phyloP scores from a whole-genome alignment of 805 yeast genomes.

The Candida endomychidarum region DNA sequence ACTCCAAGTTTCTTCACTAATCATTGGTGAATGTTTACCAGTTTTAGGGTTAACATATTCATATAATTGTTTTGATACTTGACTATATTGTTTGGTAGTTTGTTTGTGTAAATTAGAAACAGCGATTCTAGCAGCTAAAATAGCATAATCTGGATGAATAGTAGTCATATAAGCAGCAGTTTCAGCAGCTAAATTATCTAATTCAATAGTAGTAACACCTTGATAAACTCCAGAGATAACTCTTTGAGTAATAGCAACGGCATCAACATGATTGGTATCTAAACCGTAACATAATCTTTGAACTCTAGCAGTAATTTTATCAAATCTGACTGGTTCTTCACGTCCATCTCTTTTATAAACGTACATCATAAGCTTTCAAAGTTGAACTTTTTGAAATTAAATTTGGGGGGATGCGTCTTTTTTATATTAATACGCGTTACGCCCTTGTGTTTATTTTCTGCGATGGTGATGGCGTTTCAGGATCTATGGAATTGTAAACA shows the following conservation, averaged over 20 bases:
- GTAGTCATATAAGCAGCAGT: constrained; percentile 98
- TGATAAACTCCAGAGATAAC: constrained; percentile 95
- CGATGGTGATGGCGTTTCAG: constrained; percentile 2
- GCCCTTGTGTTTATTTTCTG: constrained; percentile 6
- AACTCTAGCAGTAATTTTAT: constrained; percentile 90
- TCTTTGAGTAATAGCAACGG: constrained; percentile 93
- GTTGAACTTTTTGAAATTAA: background rate
- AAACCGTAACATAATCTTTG: constrained; percentile 93
- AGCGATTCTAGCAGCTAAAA: constrained; percentile 93
- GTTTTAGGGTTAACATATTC: constrained; percentile 81
- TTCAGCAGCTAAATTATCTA: constrained; percentile 76
- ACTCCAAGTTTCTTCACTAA: constrained; percentile 41
- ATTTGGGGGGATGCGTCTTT: background rate
- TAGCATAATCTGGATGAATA: constrained; percentile 96
- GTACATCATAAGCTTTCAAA: constrained; percentile 49
- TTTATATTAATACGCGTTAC: constrained; percentile 9
- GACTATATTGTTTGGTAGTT: constrained; percentile 82
- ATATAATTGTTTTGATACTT: constrained; percentile 71
- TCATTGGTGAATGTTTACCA: constrained; percentile 51
- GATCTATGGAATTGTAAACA: constrained; percentile 6
- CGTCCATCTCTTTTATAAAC: constrained; percentile 93
- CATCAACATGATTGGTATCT: constrained; percentile 88
- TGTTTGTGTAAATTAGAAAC: constrained; percentile 92
- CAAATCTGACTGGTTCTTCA: constrained; percentile 91
- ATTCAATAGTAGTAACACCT: constrained; percentile 91